Evolutionary conservation across 129 eudicot genomes (phyloP), one percentile per base, ranked within the genome.

Genomic region (Artemisia annua): DNA sequence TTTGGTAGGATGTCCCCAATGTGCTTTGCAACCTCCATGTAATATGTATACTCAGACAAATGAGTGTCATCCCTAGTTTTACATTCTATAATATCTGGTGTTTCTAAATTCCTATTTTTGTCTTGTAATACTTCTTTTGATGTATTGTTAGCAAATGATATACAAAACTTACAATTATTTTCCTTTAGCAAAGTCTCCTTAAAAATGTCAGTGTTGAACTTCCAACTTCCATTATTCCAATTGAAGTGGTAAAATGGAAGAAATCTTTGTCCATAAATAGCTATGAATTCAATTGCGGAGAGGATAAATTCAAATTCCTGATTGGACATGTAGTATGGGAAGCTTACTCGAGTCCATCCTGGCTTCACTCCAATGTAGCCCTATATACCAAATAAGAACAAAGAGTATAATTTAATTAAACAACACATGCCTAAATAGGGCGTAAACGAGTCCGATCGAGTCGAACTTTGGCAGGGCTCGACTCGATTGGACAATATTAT

Each of bases 311-410:
- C 88, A 15, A 75, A 83, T 68, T 89, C 96, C 28, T 83, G 87
- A 26, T 77, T 74, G 2, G 88, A 86, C 91, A 92, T 85, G 80
- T 83, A 88, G 70, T 88, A 92, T 0, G 96, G 89, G 49, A 92
- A 83, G 89, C 88, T 85, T 17, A 92, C 79, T 72, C 97, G 87
- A 48, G 97, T 84, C 94, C 96, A 92, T 6, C 96, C 96, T 0
- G 85, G 83, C 81, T 75, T 89, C 55, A 81, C 80, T 48, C 94
- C 96, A 53, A 0, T 63, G 62, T 92, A 86, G 17, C 97, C 97
- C 96, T 88, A 70, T 52, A 18, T 26, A 66, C 22, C n/a, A 4
- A 43, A 63, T 3, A 20, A 22, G 14, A 50, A 64, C 39, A 32
- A 11, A 66, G 1, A 35, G 44, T 35, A 35, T 26, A 26, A 26